Base-by-base conservation (phyloP, 805 yeast species). In the Kuraishia cidri region DNA sequence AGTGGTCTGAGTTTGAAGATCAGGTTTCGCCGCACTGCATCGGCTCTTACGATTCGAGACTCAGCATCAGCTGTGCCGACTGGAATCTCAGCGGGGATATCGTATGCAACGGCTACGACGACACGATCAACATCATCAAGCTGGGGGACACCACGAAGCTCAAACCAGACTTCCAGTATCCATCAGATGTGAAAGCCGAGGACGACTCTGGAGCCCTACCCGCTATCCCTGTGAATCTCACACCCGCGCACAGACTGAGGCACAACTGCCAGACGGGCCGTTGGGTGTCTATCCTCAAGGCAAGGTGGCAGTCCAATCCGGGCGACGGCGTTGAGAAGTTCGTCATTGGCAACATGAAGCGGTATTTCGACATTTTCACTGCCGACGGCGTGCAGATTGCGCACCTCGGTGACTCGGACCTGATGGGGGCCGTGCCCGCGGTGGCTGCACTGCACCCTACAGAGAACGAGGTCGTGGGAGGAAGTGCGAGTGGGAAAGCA, bases 221-320 rank as follows among this genome's bases (percentile, higher is more conserved):
- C 45, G 40, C 38, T 1, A 42, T 54, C 4, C 60, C 67, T 1
- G 48, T 46, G 6, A 69, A 67, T 33, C 44, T 86, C 22, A 51
- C 46, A n/a, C 94, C 95, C 0, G 48, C 66, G 19, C 66, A 72
- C 18, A 72, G 74, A 7, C 64, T 90, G 31, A 72, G 72, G 35
- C 98, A 92, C 51, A 92, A 92, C 48, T 92, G 98, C 58, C 95
- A 90, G 54, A 82, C 96, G 0, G 98, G 98, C 0, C 66, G 95
- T 42, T 90, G 98, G 98, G 95, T 92, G 0, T 79, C 95, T 1
- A 90, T 90, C 30, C 60, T 90, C 36, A 86, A 90, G 45, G 77
- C 96, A 0, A 70, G 76, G 47, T 90, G 97, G 94, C 97, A 92
- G 39, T 53, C 57, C 2, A 58, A 66, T 21, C 94, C 95, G 0